phyloP scores from a whole-genome alignment of 352 stramenopile species.

The Globisporangium alternatum region DNA sequence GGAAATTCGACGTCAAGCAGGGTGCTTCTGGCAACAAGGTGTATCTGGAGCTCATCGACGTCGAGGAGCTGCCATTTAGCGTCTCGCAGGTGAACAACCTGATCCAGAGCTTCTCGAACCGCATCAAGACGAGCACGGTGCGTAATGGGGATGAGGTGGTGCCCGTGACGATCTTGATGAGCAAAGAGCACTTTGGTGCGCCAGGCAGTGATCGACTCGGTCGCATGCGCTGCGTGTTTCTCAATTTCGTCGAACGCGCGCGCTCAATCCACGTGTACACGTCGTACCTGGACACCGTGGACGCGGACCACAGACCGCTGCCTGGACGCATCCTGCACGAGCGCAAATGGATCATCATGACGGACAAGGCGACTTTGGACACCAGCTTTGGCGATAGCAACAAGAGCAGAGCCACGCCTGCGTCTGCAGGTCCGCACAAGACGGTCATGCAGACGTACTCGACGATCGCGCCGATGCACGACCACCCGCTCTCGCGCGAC shows the following conservation, averaged over 20 bases:
- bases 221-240: constrained; percentile 9
- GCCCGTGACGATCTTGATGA: constrained; percentile 7
- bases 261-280: constrained; percentile 6
- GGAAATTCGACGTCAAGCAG: constrained; percentile 5
- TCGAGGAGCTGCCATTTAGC: constrained; percentile 11
- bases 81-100: constrained; percentile 9
- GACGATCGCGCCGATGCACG: constrained; percentile 8
- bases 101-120: neutral
- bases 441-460: constrained; percentile 9
- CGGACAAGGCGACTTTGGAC: neutral
- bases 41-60: constrained; percentile 8
- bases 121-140: constrained; percentile 2
- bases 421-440: constrained; percentile 5
- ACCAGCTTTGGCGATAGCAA: neutral
- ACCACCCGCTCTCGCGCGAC: constrained; percentile 2
- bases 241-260: constrained; percentile 6
- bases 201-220: neutral
- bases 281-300: constrained; percentile 1
- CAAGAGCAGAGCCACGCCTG: neutral
- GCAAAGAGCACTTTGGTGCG: neutral
- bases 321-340: constrained; percentile 12
- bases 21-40: neutral
- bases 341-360: constrained; percentile 13
- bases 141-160: neutral
- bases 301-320: neutral